A percentile compares a stretch with the other conserved stretches of the same genome.
Conservation (phyloP, 805 yeast genomes). For the Teunomyces funiuensis region DNA sequence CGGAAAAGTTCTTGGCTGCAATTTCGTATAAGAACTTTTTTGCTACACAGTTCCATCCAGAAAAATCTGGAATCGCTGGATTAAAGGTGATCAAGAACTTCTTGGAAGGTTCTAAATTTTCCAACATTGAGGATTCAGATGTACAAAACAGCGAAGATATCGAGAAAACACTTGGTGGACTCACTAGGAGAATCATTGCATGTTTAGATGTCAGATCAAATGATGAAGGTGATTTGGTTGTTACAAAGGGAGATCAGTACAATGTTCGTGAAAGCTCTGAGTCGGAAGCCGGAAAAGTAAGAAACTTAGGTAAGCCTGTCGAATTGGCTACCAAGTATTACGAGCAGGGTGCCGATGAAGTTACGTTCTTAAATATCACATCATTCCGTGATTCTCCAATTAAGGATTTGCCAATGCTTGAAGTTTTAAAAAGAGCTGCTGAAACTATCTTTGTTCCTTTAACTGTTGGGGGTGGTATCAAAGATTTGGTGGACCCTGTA, state of each 20-base stretch:
- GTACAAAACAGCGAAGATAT: conserved; percentile 23
- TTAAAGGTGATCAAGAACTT: conserved; percentile 72
- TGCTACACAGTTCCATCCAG: conserved; percentile 99
- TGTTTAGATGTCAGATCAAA: conserved; percentile 96
- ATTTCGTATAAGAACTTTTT: conserved; percentile 72
- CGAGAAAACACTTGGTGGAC: conserved; percentile 51
- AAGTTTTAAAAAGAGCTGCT: conserved; percentile 79
- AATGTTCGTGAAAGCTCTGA: conserved; percentile 76
- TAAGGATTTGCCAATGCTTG: conserved; percentile 92
- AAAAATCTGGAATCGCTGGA: conserved; percentile 92
- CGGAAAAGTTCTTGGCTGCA: conserved; percentile 82
- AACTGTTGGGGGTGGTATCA: conserved; percentile 98
- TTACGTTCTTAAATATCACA: conserved; percentile 91
- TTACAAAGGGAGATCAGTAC: conserved; percentile 97
- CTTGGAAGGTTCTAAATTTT: conserved; percentile 46
- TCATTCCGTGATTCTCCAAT: conserved; percentile 94
- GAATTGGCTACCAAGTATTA: conserved; percentile 89
- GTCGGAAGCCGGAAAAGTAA: conserved; percentile 56
- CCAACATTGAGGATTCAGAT: conserved; percentile 23
- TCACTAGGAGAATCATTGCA: conserved; percentile 90
- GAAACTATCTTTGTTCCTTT: conserved; percentile 93
- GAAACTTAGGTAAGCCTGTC: conserved; percentile 96
- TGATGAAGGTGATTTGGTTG: conserved; percentile 93
- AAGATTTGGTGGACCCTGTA: conserved; percentile 83
- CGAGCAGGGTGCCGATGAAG: conserved; percentile 95